Conservation (phyloP, 495 filamentous ascomycete genomes). For the Xanthoparmelia taractica region DNA sequence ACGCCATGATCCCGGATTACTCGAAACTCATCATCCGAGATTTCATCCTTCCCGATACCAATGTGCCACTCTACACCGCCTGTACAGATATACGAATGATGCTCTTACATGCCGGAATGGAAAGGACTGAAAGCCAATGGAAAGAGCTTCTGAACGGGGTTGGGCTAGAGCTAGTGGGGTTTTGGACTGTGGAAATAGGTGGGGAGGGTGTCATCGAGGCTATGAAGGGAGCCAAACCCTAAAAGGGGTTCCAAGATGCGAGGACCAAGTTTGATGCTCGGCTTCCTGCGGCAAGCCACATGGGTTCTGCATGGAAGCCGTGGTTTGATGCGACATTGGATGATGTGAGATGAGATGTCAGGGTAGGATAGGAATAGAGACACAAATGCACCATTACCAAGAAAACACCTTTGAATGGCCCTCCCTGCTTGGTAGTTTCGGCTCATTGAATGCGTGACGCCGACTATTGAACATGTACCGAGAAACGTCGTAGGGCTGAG, state of each 20-base stretch:
- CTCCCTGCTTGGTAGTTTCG: background rate
- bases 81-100: conserved; percentile 28
- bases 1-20: conserved; percentile 17
- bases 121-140: conserved; percentile 26
- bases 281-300: background rate
- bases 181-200: conserved; percentile 28
- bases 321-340: background rate
- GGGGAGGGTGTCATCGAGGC: conserved; percentile 31
- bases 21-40: conserved; percentile 26
- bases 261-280: background rate
- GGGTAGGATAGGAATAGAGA: background rate
- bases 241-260: background rate
- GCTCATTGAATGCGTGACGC: background rate
- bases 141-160: conserved; percentile 18
- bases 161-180: conserved; percentile 28
- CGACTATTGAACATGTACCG: background rate
- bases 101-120: conserved; percentile 25
- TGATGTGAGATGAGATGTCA: background rate
- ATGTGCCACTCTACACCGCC: conserved; percentile 20
- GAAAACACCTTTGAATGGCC: background rate
- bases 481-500: background rate
- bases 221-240: background rate
- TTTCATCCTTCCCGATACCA: conserved; percentile 24
- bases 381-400: background rate
- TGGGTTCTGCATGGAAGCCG: background rate